These are phyloP conservation scores for Diospyros lotus DNA, from an alignment of 148 eudicot genomes.

Conservation along the genomic window DNA sequence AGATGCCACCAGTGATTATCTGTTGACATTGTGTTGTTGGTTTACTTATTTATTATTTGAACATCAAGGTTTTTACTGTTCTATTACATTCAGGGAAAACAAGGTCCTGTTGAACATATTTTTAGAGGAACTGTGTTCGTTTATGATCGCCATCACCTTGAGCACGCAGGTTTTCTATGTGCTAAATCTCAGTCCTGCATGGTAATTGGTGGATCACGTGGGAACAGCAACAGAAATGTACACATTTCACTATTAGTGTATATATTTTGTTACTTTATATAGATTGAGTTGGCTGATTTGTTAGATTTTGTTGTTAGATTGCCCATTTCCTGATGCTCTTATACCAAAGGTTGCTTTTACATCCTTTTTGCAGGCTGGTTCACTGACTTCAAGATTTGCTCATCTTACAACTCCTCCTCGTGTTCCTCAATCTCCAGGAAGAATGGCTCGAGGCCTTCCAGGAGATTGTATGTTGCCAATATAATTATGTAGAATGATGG, in stretches of 20 bases:
- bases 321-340: not conserved
- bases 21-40: not conserved
- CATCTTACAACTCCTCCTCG: conserved; percentile 69
- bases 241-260: not conserved
- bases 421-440: conserved; percentile 71
- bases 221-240: conserved; percentile 65
- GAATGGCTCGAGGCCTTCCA: conserved; percentile 72
- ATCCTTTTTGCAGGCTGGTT: conserved; percentile 39
- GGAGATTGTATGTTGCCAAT: conserved; percentile 47
- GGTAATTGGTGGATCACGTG: conserved; percentile 83
- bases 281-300: not conserved
- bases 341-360: conserved; percentile 7
- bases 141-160: conserved; percentile 92
- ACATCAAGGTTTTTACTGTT: not conserved
- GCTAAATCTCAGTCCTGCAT: conserved; percentile 76
- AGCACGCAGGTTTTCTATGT: conserved; percentile 97
- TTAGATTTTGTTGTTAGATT: not conserved
- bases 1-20: conserved; percentile 12
- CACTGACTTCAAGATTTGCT: conserved; percentile 46
- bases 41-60: not conserved
- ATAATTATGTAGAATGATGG: not conserved
- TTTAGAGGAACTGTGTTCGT: conserved; percentile 71
- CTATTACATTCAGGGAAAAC: conserved; percentile 69
- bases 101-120: conserved; percentile 97
- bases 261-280: conserved; percentile 13